Evolutionary conservation across 345 rosid species (phyloP).

Genomic region (Firmiana major): DNA sequence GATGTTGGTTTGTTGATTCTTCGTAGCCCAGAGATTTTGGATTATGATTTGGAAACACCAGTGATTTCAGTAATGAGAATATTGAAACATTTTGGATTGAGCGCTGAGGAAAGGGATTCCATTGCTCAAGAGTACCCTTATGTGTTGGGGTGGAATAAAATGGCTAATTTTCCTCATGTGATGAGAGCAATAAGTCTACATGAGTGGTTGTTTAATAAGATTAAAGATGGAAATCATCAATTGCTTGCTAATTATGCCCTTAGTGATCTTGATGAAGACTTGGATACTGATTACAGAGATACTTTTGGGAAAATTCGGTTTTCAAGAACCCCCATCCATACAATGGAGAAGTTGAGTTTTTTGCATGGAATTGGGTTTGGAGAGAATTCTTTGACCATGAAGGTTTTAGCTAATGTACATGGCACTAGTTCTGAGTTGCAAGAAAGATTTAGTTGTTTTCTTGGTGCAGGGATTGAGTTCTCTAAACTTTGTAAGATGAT

Average conservation of each 20-base stretch:
- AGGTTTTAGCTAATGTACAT: constrained; percentile 40
- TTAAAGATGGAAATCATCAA: constrained; percentile 41
- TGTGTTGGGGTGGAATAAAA: constrained; percentile 44
- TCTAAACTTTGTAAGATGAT: constrained; percentile 49
- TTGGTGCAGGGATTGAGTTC: constrained; percentile 37
- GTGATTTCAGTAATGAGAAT: constrained; percentile 47
- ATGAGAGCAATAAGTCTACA: constrained; percentile 38
- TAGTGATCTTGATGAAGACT: constrained; percentile 39
- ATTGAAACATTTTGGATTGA: constrained; percentile 50
- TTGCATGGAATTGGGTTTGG: constrained; percentile 62
- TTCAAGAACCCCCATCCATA: constrained; percentile 34
- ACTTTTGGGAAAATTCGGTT: constrained; percentile 36
- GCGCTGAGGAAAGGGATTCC: constrained; percentile 29
- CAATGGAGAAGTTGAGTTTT: constrained; percentile 49
- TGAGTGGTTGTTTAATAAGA: constrained; percentile 39
- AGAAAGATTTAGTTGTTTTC: constrained; percentile 45
- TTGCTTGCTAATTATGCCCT: constrained; percentile 42
- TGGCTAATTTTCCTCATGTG: constrained; percentile 64
- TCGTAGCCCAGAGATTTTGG: constrained; percentile 35
- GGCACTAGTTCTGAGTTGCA: constrained; percentile 51
- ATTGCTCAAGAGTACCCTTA: constrained; percentile 34
- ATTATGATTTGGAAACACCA: constrained; percentile 36
- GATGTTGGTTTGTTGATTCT: constrained; percentile 53
- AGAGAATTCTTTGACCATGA: constrained; percentile 46
- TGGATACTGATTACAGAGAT: constrained; percentile 37